Evolutionary conservation across 768 basidiomycete genomes (phyloP), one percentile per base, ranked within the genome.

Genomic region (Mycena albidolilacea): DNA sequence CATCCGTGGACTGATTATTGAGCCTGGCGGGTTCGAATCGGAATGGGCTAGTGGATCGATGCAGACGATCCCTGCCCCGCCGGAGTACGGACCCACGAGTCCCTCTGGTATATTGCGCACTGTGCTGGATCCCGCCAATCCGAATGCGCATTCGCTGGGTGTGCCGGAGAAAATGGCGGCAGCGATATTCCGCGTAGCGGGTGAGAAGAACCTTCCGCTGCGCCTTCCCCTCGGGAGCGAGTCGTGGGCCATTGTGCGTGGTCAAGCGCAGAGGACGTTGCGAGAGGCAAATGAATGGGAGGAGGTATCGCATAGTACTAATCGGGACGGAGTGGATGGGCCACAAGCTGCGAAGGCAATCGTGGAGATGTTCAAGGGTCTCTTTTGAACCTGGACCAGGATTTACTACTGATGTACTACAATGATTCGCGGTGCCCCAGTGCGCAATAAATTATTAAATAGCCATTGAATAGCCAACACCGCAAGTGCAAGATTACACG

Each of bases 1-100:
- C 68, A 86, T 86, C 44, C 72, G 77, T 35, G 72, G 58, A 44
- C 71, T 72, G 41, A 74, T 80, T 37, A 50, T 78, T 66, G 73
- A 79, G 67, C 78, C 77, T 12, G 79, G 78, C 64, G 77, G 76
- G 3, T 80, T 79, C 68, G 70, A 77, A 12, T 79, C 77, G 30
- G 75, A 77, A 59, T 78, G 80, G 78, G 61, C 60, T 3, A 48
- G 59, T 21, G 75, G 70, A 7, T 37, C 52, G 9, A 68, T 71
- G 66, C 63, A 69, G 8, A 76, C 60, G 11, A 58, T 79, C 6
- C 77, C 79, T 39, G 62, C 76, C 15, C 78, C 76, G 59, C 79
- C 79, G 2, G 76, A 77, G 48, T 81, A 80, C 50, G 75, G 75
- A 68, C 72, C 76, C 52, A 70, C 61, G 43, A 63, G 52, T 41